Percentiles rank a stretch among this genome's conserved stretches.
These are phyloP conservation scores for Fusarium newnesense DNA, from an alignment of 2,329 filamentous ascomycete genomes.

Conservation along the genomic window DNA sequence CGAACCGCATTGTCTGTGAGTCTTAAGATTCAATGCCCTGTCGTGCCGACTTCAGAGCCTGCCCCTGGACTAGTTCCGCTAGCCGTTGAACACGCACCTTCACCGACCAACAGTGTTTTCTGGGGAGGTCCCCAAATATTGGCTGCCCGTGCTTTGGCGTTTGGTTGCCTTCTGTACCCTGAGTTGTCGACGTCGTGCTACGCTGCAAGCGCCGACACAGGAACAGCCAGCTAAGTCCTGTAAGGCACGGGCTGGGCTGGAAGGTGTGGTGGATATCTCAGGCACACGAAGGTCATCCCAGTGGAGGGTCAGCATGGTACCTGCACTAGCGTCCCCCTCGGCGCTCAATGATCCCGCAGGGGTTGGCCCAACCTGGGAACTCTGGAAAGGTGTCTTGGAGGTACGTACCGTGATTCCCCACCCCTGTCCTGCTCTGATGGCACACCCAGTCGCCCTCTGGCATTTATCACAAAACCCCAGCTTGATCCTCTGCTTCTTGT, in stretches of 20 bases:
- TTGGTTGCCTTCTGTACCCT: neutral
- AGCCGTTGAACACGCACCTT: slow-evolving; percentile 35
- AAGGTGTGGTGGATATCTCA: slow-evolving; percentile 3
- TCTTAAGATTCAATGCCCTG: slow-evolving; percentile 19
- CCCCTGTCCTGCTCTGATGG: slow-evolving; percentile 5
- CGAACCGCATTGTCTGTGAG: slow-evolving; percentile 7
- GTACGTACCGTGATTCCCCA: slow-evolving; percentile 32
- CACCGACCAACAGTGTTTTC: slow-evolving; percentile 29
- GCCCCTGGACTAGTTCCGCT: slow-evolving; percentile 23
- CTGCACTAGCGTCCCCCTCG: slow-evolving; percentile 37
- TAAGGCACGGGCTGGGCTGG: slow-evolving; percentile 19
- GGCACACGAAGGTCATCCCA: neutral
- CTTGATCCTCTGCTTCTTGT: slow-evolving; percentile 25
- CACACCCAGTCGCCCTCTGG: slow-evolving; percentile 31
- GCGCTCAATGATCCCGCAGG: slow-evolving; percentile 32
- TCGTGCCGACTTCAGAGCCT: slow-evolving; percentile 1
- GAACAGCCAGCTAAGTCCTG: slow-evolving; percentile 15
- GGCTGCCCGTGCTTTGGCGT: neutral
- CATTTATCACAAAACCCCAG: slow-evolving; percentile 42
- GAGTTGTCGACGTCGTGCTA: neutral
- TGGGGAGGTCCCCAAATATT: slow-evolving; percentile 8
- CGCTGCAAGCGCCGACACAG: slow-evolving; percentile 31
- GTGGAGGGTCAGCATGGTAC: slow-evolving; percentile 30
- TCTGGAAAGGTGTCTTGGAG: neutral
- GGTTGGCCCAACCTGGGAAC: slow-evolving; percentile 24